Conservation (phyloP, 768 basidiomycete species). For the Leucocoprinus birnbaumii region DNA sequence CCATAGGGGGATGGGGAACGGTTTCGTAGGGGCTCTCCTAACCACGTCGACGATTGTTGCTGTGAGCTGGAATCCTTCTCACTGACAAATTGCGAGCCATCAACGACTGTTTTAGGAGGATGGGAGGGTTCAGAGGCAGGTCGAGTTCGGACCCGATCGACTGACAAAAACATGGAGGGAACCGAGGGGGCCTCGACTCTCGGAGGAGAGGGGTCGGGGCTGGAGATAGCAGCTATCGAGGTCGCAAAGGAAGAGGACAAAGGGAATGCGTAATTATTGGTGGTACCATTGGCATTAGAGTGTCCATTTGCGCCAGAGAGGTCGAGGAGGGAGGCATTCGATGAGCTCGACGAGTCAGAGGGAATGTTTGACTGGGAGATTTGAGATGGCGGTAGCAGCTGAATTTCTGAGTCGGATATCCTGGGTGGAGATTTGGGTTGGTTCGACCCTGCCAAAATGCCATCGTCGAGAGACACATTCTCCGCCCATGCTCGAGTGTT, state of each 20-base stretch:
- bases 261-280: slow-evolving; percentile 19
- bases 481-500: slow-evolving; percentile 36
- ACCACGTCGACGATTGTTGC: not conserved
- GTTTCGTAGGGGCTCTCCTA: not conserved
- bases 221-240: not conserved
- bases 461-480: slow-evolving; percentile 15
- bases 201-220: not conserved
- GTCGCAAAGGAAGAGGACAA: slow-evolving; percentile 24
- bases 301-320: slow-evolving; percentile 8
- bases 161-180: not conserved
- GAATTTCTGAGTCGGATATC: not conserved
- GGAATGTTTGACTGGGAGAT: not conserved
- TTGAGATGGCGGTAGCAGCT: not conserved
- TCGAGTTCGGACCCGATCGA: not conserved
- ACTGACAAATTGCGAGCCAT: not conserved
- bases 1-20: slow-evolving; percentile 9
- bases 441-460: not conserved
- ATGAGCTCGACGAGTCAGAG: slow-evolving; percentile 21
- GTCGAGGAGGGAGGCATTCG: slow-evolving; percentile 11
- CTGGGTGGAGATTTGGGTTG: not conserved
- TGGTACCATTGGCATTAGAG: not conserved
- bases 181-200: not conserved
- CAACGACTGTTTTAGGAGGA: not conserved
- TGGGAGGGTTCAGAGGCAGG: not conserved
- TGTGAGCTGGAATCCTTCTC: not conserved